These are phyloP conservation scores for Wallacemonas sp. DNA, from an alignment of 208 protist genomes.

Conservation along the genomic window DNA sequence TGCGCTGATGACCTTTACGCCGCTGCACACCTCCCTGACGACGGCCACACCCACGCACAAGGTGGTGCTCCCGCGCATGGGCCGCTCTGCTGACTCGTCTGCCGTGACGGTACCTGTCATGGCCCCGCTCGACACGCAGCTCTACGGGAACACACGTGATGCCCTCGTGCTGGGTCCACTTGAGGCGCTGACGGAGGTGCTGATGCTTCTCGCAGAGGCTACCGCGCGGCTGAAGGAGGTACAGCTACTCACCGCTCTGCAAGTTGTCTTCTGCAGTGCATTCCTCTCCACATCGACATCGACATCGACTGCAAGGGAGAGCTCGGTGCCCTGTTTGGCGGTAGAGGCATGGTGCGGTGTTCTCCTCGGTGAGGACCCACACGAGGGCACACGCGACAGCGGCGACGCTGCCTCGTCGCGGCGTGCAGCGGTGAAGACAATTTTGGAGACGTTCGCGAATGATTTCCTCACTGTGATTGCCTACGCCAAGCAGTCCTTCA, in stretches of 20 bases:
- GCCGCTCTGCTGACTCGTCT: background rate
- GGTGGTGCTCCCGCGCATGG: background rate
- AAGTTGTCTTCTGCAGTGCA: slow-evolving; percentile 40
- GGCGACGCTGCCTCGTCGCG: no score
- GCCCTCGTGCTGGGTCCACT: slow-evolving; percentile 28
- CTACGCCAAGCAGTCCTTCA: slow-evolving; percentile 30
- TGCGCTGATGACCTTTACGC: slow-evolving; percentile 34
- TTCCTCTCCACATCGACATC: slow-evolving; percentile 32
- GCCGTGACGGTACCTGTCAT: background rate
- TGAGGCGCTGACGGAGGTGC: slow-evolving; percentile 33
- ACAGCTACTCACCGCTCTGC: slow-evolving; percentile 40
- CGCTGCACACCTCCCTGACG: slow-evolving; percentile 30
- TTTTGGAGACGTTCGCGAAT: slow-evolving; percentile 32
- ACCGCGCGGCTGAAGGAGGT: slow-evolving; percentile 55
- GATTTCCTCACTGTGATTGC: slow-evolving; percentile 40
- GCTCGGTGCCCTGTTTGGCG: background rate
- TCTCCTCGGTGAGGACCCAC: no score
- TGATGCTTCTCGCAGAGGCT: slow-evolving; percentile 49
- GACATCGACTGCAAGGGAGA: background rate
- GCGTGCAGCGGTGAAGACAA: slow-evolving; percentile 14
- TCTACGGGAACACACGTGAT: slow-evolving; percentile 13
- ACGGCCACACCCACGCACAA: background rate
- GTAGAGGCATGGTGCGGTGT: slow-evolving; percentile 24
- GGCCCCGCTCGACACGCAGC: slow-evolving; percentile 7
- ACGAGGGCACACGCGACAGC: no score